Percentiles rank a stretch among this genome's conserved stretches.
phyloP scores from a whole-genome alignment of 208 protist genomes.

The Trypanosoma cruzi region DNA sequence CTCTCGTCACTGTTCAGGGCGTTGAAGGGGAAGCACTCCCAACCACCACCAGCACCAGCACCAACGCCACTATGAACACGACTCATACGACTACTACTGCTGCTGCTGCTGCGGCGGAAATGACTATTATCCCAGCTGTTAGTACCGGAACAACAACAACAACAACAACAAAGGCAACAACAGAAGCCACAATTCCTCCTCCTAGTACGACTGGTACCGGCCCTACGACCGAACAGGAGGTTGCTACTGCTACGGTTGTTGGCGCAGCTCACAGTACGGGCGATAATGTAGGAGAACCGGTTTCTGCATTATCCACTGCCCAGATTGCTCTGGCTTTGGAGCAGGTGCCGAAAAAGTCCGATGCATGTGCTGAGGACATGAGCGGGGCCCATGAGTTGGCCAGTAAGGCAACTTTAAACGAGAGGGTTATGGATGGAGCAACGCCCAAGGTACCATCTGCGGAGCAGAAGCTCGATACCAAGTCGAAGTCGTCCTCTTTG shows the following conservation, averaged over 20 bases:
- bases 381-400: neutral
- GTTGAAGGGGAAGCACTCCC: neutral
- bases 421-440: neutral
- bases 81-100: neutral
- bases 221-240: too few species aligned
- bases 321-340: neutral
- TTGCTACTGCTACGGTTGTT: neutral
- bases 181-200: neutral
- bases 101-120: neutral
- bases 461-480: conserved; percentile 53
- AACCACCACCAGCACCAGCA: neutral
- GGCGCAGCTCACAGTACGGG: neutral
- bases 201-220: too few species aligned
- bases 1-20: neutral
- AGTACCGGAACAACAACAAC: conserved; percentile 1
- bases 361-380: neutral
- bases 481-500: conserved; percentile 66
- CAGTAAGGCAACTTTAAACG: neutral
- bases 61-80: too few species aligned
- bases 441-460: neutral
- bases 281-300: neutral
- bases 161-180: conserved; percentile 2
- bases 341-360: neutral
- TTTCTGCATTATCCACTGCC: conserved; percentile 1
- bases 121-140: neutral